A percentile compares a stretch with the other conserved stretches of the same genome.
phyloP scores from a whole-genome alignment of 805 yeast genomes.

The Yarrowia deformans region DNA sequence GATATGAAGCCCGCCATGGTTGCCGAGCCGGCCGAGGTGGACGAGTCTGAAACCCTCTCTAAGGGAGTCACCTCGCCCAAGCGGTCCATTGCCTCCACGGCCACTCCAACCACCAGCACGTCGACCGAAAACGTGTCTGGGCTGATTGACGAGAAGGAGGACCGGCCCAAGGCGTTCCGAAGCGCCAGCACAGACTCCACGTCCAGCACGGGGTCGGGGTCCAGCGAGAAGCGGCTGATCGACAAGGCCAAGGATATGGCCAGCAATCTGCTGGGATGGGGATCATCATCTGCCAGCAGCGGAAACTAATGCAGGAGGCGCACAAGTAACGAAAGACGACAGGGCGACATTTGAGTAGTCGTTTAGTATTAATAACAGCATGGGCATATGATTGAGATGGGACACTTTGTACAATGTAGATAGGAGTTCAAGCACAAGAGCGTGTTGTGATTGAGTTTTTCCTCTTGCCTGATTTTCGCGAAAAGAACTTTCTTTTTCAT shows the following conservation, averaged over 20 bases:
- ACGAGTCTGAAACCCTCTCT: not conserved
- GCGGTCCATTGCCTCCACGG: constrained; percentile 28
- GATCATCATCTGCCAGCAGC: constrained; percentile 10
- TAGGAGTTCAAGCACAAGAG: no score
- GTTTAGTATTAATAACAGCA: constrained; percentile 28
- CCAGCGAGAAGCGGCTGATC: constrained; percentile 11
- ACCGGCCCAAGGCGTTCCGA: constrained; percentile 34
- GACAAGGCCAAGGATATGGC: constrained; percentile 39
- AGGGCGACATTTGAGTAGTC: constrained; percentile 28
- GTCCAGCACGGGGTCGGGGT: constrained; percentile 30
- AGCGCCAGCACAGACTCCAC: constrained; percentile 35
- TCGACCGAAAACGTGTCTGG: constrained; percentile 34
- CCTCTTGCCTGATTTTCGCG: no score
- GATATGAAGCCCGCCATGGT: not conserved
- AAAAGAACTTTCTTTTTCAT: no score
- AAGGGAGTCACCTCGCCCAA: constrained; percentile 24
- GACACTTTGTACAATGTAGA: no score
- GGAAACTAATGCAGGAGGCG: constrained; percentile 5
- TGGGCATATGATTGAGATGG: constrained; percentile 16
- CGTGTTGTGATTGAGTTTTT: no score
- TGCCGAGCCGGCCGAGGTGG: not conserved
- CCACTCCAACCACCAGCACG: constrained; percentile 35
- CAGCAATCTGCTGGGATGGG: constrained; percentile 32
- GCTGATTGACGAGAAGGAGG: constrained; percentile 35
- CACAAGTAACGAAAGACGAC: not conserved